These are phyloP conservation scores for Magnusiomyces ingens DNA, from an alignment of 1,139 yeast species.

Conservation along the genomic window DNA sequence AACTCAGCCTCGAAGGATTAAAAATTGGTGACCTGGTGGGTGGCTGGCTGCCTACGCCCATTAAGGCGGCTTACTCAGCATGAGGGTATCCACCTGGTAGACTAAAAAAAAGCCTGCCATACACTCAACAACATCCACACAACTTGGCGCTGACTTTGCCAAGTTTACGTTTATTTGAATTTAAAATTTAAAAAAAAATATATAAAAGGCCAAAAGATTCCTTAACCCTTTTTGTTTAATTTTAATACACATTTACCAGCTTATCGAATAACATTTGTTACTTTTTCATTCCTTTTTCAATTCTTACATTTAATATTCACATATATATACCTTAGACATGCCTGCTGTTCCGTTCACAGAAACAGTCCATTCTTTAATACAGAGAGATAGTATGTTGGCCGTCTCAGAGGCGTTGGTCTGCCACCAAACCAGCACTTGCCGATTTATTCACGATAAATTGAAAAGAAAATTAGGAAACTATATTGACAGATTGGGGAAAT, in stretches of 20 bases:
- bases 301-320: background rate
- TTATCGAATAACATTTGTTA: background rate
- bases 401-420: too few relatives aligned
- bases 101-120: background rate
- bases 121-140: background rate
- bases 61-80: too few relatives aligned
- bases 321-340: background rate
- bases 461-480: background rate
- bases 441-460: background rate
- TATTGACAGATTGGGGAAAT: background rate
- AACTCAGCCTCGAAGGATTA: background rate
- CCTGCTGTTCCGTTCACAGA: too few relatives aligned
- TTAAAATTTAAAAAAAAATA: too few relatives aligned
- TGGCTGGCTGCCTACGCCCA: too few relatives aligned
- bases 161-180: background rate
- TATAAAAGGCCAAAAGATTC: background rate
- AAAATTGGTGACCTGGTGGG: background rate
- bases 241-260: too few relatives aligned
- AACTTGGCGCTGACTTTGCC: background rate
- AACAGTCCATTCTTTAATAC: too few relatives aligned
- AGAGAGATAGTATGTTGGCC: too few relatives aligned
- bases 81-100: too few relatives aligned
- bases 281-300: background rate
- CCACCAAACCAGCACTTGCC: too few relatives aligned
- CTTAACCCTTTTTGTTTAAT: background rate